Evolutionary conservation across 2,329 filamentous ascomycete genomes (phyloP).

Genomic region (Exophiala oligosperma): DNA sequence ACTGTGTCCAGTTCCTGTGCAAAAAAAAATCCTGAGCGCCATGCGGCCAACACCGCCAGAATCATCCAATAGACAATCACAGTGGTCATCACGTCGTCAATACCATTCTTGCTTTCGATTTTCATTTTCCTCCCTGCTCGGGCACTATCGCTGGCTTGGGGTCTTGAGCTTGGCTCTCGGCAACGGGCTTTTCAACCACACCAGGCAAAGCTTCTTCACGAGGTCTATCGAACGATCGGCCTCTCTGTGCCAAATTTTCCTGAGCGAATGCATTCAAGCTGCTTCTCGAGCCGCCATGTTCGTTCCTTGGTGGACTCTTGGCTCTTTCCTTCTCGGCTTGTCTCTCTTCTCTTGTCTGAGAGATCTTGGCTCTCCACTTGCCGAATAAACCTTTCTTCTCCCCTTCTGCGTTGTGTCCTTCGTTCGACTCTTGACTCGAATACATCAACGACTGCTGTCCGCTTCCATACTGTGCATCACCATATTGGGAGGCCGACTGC

Average conservation of each 20-base stretch:
- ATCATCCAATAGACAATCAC: neutral
- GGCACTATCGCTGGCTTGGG: neutral
- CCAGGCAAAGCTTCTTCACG: slow-evolving; percentile 21
- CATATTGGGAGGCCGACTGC: slow-evolving; percentile 35
- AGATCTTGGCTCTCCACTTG: slow-evolving; percentile 66
- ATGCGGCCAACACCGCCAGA: neutral
- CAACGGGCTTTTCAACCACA: slow-evolving; percentile 10
- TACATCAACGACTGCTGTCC: slow-evolving; percentile 29
- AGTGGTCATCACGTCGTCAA: neutral
- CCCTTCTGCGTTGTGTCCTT: slow-evolving; percentile 39
- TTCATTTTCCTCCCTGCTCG: neutral
- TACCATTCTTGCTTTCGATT: slow-evolving; percentile 2
- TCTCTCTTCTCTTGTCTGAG: slow-evolving; percentile 54
- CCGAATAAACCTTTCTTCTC: slow-evolving; percentile 63
- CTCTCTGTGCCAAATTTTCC: slow-evolving; percentile 27
- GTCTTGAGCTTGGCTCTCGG: neutral
- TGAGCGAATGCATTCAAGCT: slow-evolving; percentile 38
- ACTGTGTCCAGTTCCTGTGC: neutral
- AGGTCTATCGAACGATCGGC: slow-evolving; percentile 25
- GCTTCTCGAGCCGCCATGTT: slow-evolving; percentile 35
- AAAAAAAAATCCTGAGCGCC: neutral
- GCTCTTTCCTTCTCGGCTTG: slow-evolving; percentile 55
- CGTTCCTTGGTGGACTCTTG: slow-evolving; percentile 50
- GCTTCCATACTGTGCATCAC: slow-evolving; percentile 35
- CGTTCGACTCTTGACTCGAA: slow-evolving; percentile 41